Percentiles rank a stretch among this genome's conserved stretches.
Evolutionary conservation across 2,329 filamentous ascomycete genomes (phyloP).

Genomic region (Lojkania enalia): DNA sequence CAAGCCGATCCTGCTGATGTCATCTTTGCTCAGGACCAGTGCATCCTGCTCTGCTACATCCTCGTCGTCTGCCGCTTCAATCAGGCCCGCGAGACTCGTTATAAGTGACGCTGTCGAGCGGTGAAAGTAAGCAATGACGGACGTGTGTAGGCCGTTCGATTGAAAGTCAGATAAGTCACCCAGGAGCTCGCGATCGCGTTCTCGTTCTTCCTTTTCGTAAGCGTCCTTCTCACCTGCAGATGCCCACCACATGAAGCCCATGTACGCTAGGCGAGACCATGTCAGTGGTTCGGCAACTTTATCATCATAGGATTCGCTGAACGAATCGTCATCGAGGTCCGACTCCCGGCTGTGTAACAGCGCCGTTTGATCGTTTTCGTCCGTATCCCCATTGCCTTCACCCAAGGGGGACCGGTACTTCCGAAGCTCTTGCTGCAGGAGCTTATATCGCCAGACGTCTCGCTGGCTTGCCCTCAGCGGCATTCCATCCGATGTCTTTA

Average conservation of each 20-base stretch:
- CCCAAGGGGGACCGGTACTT: slow-evolving; percentile 32
- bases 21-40: slow-evolving; percentile 64
- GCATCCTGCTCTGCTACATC: slow-evolving; percentile 41
- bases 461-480: slow-evolving; percentile 84
- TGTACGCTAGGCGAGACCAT: slow-evolving; percentile 76
- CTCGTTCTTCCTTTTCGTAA: slow-evolving; percentile 58
- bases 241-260: slow-evolving; percentile 88
- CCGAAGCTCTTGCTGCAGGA: slow-evolving; percentile 41
- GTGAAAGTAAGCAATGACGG: slow-evolving; percentile 81
- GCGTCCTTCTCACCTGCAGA: slow-evolving; percentile 73
- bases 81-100: slow-evolving; percentile 63
- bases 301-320: slow-evolving; percentile 43
- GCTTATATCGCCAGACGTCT: slow-evolving; percentile 73
- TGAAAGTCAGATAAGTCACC: slow-evolving; percentile 49
- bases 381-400: slow-evolving; percentile 19
- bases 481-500: slow-evolving; percentile 66
- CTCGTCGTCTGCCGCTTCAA: slow-evolving; percentile 53
- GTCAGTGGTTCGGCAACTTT: slow-evolving; percentile 59
- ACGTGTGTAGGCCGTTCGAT: slow-evolving; percentile 61
- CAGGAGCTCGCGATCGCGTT: slow-evolving; percentile 52
- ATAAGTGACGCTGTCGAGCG: slow-evolving; percentile 70
- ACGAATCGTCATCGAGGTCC: slow-evolving; percentile 36
- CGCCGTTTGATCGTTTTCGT: slow-evolving; percentile 25
- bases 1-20: slow-evolving; percentile 72
- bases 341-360: slow-evolving; percentile 29